Evolutionary conservation across 1,284 basidiomycete species (phyloP), one percentile per base, ranked within the genome.

Genomic region (Fomes fomentarius): DNA sequence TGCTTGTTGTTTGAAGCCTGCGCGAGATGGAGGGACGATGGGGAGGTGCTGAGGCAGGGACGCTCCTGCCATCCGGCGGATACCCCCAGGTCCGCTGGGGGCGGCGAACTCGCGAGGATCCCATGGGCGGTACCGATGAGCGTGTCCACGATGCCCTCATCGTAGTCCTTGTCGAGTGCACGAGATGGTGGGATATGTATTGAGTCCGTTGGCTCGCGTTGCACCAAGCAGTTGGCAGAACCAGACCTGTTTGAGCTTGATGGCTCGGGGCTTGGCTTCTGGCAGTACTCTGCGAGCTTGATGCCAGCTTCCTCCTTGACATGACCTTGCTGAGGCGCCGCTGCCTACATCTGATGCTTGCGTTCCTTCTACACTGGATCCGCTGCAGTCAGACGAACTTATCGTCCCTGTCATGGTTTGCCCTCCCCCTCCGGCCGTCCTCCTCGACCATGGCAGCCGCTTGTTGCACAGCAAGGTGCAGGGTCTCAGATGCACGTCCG

Each of bases 131-230:
- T 71, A 75, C 60, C 81, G 66, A 93, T 86, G 35, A 93, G 72
- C 0, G 86, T 79, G 60, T 89, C 89, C 3, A 85, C 85, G 31
- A 86, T 85, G 50, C 83, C 85, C 65, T 90, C 90, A 57, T 93
- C 91, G 57, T 93, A 93, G 63, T 94, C 87, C 59, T 94, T 91
- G 62, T 93, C 91, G 15, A 93, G 79, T 1, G 81, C 73, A 14
- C 91, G 76, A 12, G 81, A 74, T 7, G 86, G 87, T 17, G 81
- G 79, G 8, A 80, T 75, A 17, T 84, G 78, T 1, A 78, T 78
- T 12, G 76, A 80, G 53, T 76, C 81, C 6, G 81, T 87, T 2
- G 88, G n/a, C 24, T 87, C 89, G 0, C 87, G 87, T 65, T 87
- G 83, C 39, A 83, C 66, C 24, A 73, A 74, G 25, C 72, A 56